Conservation (phyloP, 75 land plant species). For the Picea sitchensis region DNA sequence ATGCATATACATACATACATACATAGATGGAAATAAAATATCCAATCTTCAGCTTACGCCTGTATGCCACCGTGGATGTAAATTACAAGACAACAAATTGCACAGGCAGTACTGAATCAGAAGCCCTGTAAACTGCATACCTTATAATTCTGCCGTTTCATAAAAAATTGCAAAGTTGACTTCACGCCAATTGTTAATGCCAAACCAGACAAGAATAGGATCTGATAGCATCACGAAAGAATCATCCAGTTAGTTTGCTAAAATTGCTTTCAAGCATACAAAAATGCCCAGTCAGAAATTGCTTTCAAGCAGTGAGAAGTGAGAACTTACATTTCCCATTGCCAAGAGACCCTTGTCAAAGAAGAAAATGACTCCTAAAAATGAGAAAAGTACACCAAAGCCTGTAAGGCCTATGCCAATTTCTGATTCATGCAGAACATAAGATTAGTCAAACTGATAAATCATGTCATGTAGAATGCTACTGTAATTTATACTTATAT, state of each 20-base stretch:
- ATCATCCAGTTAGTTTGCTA: background rate
- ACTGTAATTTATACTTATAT: too few relatives aligned
- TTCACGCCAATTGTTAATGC: conserved; percentile 86
- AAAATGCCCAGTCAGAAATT: background rate
- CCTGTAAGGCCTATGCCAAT: conserved; percentile 93
- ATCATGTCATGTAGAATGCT: background rate
- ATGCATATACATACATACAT: too few relatives aligned
- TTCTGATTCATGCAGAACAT: conserved; percentile 39
- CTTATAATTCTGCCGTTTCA: conserved; percentile 82
- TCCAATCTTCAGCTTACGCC: too few relatives aligned
- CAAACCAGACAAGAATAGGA: conserved; percentile 87
- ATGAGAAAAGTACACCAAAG: conserved; percentile 84
- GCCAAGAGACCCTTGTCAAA: conserved; percentile 94
- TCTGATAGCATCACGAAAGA: conserved; percentile 37
- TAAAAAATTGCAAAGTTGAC: conserved; percentile 84
- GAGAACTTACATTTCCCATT: conserved; percentile 92
- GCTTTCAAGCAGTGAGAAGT: background rate
- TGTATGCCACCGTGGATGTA: too few relatives aligned
- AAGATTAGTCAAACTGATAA: background rate
- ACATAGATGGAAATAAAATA: too few relatives aligned
- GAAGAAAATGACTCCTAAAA: conserved; percentile 82
- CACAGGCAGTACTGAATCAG: too few relatives aligned
- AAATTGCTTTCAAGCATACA: background rate
- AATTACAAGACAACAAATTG: too few relatives aligned
- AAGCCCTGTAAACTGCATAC: background rate